phyloP scores from a whole-genome alignment of 75 land plant genomes.

The Adiantum capillusveneris region DNA sequence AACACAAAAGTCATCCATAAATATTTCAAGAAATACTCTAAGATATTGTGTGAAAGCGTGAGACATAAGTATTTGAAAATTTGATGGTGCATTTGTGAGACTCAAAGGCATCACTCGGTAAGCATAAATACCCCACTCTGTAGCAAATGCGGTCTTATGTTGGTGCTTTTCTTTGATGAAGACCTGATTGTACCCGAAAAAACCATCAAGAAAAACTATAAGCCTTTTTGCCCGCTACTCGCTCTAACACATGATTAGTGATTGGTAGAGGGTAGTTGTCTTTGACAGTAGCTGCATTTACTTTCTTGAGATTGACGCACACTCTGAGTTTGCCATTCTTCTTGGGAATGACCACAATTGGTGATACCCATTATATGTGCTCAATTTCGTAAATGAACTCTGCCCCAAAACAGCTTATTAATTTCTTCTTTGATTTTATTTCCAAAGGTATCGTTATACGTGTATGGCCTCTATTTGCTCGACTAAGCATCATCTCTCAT shows the following conservation, averaged over 20 bases:
- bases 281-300: background rate
- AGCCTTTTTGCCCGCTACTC: conserved; percentile 6
- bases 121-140: background rate
- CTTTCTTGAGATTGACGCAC: too few species aligned
- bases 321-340: background rate
- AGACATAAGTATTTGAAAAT: too few species aligned
- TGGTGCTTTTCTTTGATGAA: background rate
- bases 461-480: too few species aligned
- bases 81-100: too few species aligned
- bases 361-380: background rate
- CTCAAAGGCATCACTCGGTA: too few species aligned
- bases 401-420: background rate
- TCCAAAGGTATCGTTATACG: too few species aligned
- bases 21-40: background rate
- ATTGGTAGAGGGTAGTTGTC: background rate
- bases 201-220: conserved; percentile 14
- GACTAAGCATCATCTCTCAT: too few species aligned
- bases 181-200: conserved; percentile 12
- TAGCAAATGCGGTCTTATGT: conserved; percentile 7
- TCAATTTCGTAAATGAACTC: conserved; percentile 6
- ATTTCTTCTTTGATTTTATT: background rate
- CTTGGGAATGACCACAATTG: background rate
- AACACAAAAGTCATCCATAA: conserved; percentile 11
- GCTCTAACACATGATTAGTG: conserved; percentile 1
- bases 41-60: background rate